A percentile compares a stretch with the other conserved stretches of the same genome.
These are phyloP conservation scores for Phytopythium aichiense DNA, from an alignment of 352 stramenopile species.

Conservation along the genomic window DNA sequence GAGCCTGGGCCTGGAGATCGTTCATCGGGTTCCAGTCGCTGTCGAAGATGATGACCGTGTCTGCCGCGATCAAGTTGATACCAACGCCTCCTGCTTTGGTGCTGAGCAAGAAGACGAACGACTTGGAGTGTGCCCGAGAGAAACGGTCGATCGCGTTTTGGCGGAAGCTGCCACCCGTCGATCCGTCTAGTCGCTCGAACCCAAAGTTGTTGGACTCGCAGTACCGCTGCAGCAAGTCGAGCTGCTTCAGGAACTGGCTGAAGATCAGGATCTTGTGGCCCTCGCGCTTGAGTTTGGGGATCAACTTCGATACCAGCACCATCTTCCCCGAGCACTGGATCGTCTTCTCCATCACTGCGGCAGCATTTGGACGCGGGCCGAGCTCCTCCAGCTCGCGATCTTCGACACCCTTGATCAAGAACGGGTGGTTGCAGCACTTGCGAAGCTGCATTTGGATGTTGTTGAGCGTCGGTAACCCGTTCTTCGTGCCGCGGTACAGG, in stretches of 20 bases:
- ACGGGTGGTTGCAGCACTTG: conserved; percentile 99
- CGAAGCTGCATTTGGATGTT: conserved; percentile 99
- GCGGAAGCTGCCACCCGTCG: conserved; percentile 83
- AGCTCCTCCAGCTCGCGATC: conserved; percentile 80
- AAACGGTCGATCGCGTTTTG: conserved; percentile 97
- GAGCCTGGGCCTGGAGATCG: conserved; percentile 81
- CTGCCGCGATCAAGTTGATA: conserved; percentile 97
- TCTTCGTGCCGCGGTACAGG: conserved; percentile 88
- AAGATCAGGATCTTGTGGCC: conserved; percentile 96
- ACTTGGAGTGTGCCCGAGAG: conserved; percentile 91
- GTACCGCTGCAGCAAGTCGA: conserved; percentile 94
- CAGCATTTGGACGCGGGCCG: conserved; percentile 35
- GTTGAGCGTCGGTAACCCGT: conserved; percentile 90
- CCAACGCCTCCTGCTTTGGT: conserved; percentile 98
- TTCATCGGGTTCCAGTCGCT: conserved; percentile 99
- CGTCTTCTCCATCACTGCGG: conserved; percentile 78
- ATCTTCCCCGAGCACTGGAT: conserved; percentile 85
- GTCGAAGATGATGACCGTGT: conserved; percentile 99
- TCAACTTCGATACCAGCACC: conserved; percentile 88
- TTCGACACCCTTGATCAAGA: conserved; percentile 96
- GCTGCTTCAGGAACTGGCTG: conserved; percentile 92
- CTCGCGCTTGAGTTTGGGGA: conserved; percentile 89
- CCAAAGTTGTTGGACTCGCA: conserved; percentile 87
- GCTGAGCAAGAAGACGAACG: conserved; percentile 98
- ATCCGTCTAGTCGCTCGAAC: conserved; percentile 90